Percentiles rank a stretch among this genome's conserved stretches.
These are phyloP conservation scores for Capsella rubella DNA, from an alignment of 441 rosid species.

Conservation along the genomic window DNA sequence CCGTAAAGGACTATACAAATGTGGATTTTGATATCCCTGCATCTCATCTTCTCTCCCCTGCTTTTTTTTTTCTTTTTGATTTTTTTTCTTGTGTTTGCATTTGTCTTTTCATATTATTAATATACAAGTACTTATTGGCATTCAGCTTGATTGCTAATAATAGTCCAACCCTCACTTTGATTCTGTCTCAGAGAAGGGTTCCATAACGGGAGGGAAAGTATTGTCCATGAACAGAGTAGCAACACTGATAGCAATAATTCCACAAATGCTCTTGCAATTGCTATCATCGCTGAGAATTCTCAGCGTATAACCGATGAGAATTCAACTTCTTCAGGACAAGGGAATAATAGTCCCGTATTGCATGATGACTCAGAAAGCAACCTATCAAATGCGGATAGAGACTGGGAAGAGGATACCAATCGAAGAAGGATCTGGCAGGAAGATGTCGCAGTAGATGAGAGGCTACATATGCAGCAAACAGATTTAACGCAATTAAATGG, in stretches of 20 bases:
- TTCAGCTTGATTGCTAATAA: slow-evolving; percentile 16
- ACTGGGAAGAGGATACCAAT: slow-evolving; percentile 61
- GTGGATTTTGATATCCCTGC: not conserved
- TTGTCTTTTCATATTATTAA: slow-evolving; percentile 21
- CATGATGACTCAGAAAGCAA: slow-evolving; percentile 58
- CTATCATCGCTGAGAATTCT: slow-evolving; percentile 49
- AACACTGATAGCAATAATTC: slow-evolving; percentile 50
- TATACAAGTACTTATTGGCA: not conserved
- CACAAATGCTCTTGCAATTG: slow-evolving; percentile 49
- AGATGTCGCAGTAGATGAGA: slow-evolving; percentile 52
- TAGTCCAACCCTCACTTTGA: slow-evolving; percentile 8
- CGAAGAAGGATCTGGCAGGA: slow-evolving; percentile 62
- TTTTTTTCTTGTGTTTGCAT: slow-evolving; percentile 16
- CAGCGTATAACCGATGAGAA: slow-evolving; percentile 54
- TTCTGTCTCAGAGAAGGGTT: slow-evolving; percentile 81
- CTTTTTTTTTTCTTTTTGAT: not conserved
- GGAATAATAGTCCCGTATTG: slow-evolving; percentile 44
- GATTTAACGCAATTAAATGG: slow-evolving; percentile 54
- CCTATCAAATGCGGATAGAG: slow-evolving; percentile 49
- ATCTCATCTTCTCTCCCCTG: not conserved
- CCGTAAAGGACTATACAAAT: slow-evolving; percentile 6
- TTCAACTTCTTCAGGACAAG: slow-evolving; percentile 57
- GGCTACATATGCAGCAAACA: slow-evolving; percentile 60
- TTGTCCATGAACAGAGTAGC: slow-evolving; percentile 14
- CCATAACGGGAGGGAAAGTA: slow-evolving; percentile 70